Base-by-base conservation (phyloP, 371 early-diverging fungal species). In the Conidiobolus incongruus region DNA sequence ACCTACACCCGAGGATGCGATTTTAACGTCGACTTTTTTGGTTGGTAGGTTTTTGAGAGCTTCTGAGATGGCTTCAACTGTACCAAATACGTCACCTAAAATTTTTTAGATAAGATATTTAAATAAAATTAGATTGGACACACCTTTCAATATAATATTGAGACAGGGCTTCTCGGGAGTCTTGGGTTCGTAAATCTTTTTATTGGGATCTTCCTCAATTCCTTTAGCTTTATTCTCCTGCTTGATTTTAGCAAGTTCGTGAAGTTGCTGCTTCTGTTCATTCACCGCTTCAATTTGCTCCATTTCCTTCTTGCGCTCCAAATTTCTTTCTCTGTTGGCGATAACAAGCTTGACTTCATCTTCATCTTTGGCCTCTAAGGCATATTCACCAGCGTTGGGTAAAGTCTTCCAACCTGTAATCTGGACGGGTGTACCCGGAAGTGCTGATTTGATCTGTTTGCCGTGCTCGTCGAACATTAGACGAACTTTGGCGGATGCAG, bases 341-440 rank as follows among this genome's bases (percentile, higher is more conserved):
- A 86, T 69, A 0, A 75, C 86, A 0, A 61, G 59, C 57, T 88
- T 89, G 41, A 88, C 94, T 32, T 43, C 10, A 55, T 68, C 72
- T 61, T 80, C 79, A 23, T 60, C 61, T 20, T 61, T 61, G 1
- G 84, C 85, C 34, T 84, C 75, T 10, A 91, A 51, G 39, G 77
- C 86, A 52, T 74, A 66, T 49, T 91, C 90, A 21, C 96, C 96
- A 11, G 90, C 91, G 16, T 59, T 59, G 2, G 94, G 94, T 11
- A 92, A 61, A 13, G 77, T 81, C 52, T 83, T 81, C 94, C 96
- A 93, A 1, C 96, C 96, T 50, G 68, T 72, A 12, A 93, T 72
- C 47, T 81, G 75, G 37, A 87, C 85, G 1, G 96, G 87, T 13
- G 63, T 67, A 20, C 91, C 87, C 1, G 96, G 96, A 1, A 65